Base-by-base conservation (phyloP, 768 basidiomycete genomes). In the Melanogaster broomeanus region DNA sequence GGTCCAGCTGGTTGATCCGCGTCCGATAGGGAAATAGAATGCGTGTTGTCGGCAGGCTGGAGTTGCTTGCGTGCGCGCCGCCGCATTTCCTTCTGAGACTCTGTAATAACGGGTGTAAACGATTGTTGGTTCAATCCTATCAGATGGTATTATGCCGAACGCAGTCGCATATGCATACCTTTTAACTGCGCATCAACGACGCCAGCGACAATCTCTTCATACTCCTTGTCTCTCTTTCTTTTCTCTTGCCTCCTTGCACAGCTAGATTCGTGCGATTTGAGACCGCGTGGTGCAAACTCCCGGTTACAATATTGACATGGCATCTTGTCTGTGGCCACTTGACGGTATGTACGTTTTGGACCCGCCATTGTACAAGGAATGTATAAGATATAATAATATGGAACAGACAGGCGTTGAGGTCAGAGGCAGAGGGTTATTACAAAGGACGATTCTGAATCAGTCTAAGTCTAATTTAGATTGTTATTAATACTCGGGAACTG, bases 291-390 rank as follows among this genome's bases (percentile, higher is more conserved):
- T 22, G n/a, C 19, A 16, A 51, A 51, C 4, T 12, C 9, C 16
- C 1, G 4, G 7, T 30, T 7, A 21, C 42, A 51, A 12, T 18
- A 21, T 21, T 45, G 16, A 31, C 50, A 51, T n/a, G 6, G 10
- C 1, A 45, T 25, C 25, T 51, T 21, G 10, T 46, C 45, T 15
- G 19, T 35, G 10, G 78, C 15, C 18, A 18, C 11, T 18, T 37
- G 35, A 15, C 35, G 18, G 18, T 37, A 37, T 37, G 35, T 13
- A 37, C 35, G 18, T 18, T 37, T 13, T 13, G 35, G 18, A 15
- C 35, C 18, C 12, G 35, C 35, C 43, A 44, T 44, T 44, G 25
- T 30, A 24, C 12, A n/a, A 44, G 25, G n/a, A 44, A 44, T 27
- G 25, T 27, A 27, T 27, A 27, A 27, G 25, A 27, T 27, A 27